A percentile compares a stretch with the other conserved stretches of the same genome.
Evolutionary conservation across 176 grass and related monocot species (phyloP).

Genomic region (Triticum aestivum): IWGSC_CS_RefSeq_v2.1 NC_057805.1:463868857-463869356

Average conservation of each 20-base stretch:
- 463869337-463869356: constrained; percentile 51
- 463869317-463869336: constrained; percentile 55
- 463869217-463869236: constrained; percentile 25
- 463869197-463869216: constrained; percentile 45
- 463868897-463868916: constrained; percentile 32
- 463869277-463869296: constrained; percentile 47
- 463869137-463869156: constrained; percentile 9
- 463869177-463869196: constrained; percentile 46
- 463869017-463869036: constrained; percentile 58
- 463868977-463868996: constrained; percentile 31
- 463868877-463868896: constrained; percentile 36
- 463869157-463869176: constrained; percentile 43
- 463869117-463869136: constrained; percentile 54
- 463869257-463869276: constrained; percentile 62
- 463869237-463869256: constrained; percentile 64
- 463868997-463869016: constrained; percentile 38
- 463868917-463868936: constrained; percentile 26
- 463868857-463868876: constrained; percentile 59
- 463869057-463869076: constrained; percentile 34
- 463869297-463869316: constrained; percentile 66
- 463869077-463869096: constrained; percentile 51
- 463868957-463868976: constrained; percentile 28
- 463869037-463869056: constrained; percentile 77
- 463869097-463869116: constrained; percentile 78
- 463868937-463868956: constrained; percentile 38